Conservation (phyloP, 805 yeast species). For the Candida michaelii region DNA sequence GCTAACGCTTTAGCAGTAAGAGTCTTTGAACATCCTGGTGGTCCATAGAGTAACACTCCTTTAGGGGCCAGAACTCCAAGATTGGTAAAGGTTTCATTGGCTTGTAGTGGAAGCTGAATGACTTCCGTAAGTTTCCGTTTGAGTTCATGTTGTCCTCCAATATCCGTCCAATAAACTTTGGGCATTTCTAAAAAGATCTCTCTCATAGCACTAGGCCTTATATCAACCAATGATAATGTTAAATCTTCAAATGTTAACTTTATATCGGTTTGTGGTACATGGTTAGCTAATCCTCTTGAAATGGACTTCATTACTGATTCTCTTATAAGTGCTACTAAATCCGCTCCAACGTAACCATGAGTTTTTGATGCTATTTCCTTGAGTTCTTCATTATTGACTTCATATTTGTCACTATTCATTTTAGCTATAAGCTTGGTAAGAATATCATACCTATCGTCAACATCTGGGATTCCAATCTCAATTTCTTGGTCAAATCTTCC, state of each 20-base stretch:
- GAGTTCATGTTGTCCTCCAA: conserved; percentile 89
- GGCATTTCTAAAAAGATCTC: conserved; percentile 95
- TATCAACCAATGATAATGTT: conserved; percentile 70
- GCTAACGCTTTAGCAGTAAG: conserved; percentile 94
- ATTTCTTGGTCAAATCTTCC: conserved; percentile 89
- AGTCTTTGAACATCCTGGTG: conserved; percentile 98
- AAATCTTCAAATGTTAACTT: conserved; percentile 58
- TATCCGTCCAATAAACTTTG: conserved; percentile 88
- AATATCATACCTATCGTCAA: conserved; percentile 72
- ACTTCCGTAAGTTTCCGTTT: conserved; percentile 84
- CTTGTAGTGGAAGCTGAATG: conserved; percentile 87
- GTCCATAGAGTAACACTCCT: conserved; percentile 91
- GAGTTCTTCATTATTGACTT: conserved; percentile 55
- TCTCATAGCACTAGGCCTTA: conserved; percentile 95
- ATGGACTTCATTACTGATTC: conserved; percentile 88
- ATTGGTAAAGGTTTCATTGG: conserved; percentile 69
- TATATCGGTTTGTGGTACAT: conserved; percentile 32
- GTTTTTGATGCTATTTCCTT: conserved; percentile 68
- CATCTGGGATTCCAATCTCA: conserved; percentile 91
- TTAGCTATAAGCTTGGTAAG: conserved; percentile 57
- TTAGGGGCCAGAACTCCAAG: conserved; percentile 90
- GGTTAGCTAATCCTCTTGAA: conserved; percentile 49
- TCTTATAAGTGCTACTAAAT: conserved; percentile 79
- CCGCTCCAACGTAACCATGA: conserved; percentile 98
- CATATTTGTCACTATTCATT: conserved; percentile 48